A percentile compares a stretch with the other conserved stretches of the same genome.
phyloP scores from a whole-genome alignment of 306 rosid genomes.

The Vigna unguiculata region DNA sequence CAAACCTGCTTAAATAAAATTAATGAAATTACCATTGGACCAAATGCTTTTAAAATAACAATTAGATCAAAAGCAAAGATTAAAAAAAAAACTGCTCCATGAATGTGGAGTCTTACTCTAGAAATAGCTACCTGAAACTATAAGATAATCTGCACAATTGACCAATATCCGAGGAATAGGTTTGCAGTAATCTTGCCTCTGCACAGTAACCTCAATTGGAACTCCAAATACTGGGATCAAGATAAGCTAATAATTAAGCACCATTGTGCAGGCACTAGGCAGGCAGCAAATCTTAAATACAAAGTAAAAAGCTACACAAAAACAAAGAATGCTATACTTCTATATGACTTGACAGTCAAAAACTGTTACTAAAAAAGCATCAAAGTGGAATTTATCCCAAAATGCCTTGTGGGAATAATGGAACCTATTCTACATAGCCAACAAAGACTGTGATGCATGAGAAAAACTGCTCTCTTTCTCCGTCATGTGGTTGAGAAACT shows the following conservation, averaged over 20 bases:
- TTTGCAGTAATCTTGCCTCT: slow-evolving; percentile 76
- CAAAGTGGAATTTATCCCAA: slow-evolving; percentile 24
- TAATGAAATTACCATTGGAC: slow-evolving; percentile 22
- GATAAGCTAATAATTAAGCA: slow-evolving; percentile 34
- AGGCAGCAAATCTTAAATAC: slow-evolving; percentile 15
- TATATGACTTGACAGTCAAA: slow-evolving; percentile 10
- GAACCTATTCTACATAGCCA: slow-evolving; percentile 25
- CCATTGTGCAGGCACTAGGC: slow-evolving; percentile 11
- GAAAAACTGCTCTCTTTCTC: slow-evolving; percentile 27
- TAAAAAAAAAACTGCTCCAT: not conserved
- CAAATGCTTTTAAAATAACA: not conserved
- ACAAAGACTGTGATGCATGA: slow-evolving; percentile 23
- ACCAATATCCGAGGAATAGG: slow-evolving; percentile 85
- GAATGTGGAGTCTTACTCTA: slow-evolving; percentile 40
- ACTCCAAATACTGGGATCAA: slow-evolving; percentile 85
- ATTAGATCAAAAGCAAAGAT: slow-evolving; percentile 33
- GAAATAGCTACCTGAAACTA: slow-evolving; percentile 78
- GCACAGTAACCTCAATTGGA: slow-evolving; percentile 83
- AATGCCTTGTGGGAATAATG: slow-evolving; percentile 11
- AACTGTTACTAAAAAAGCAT: slow-evolving; percentile 3
- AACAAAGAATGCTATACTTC: slow-evolving; percentile 20
- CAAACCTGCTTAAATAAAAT: slow-evolving; percentile 63
- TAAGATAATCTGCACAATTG: slow-evolving; percentile 87
- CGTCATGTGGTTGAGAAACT: slow-evolving; percentile 45
- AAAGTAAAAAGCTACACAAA: slow-evolving; percentile 11